Evolutionary conservation across 169 alveolate species (phyloP).

Genomic region (Cryptosporidium canis): DNA sequence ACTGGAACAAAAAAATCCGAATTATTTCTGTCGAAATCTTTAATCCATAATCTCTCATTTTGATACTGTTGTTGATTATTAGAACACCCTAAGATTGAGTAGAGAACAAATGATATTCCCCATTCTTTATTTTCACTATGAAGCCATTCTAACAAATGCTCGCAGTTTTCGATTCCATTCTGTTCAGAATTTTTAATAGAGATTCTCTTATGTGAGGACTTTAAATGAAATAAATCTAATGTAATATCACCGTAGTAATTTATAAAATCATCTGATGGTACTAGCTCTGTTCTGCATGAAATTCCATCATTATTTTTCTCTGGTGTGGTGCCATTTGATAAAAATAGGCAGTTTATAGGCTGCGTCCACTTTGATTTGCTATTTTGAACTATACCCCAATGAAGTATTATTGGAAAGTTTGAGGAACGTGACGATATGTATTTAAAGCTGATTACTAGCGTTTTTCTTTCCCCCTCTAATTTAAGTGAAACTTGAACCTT

Average conservation of each 20-base stretch:
- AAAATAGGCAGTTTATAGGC: slow-evolving; percentile 48
- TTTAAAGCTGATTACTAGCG: background rate
- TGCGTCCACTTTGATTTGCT: slow-evolving; percentile 34
- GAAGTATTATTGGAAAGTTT: background rate
- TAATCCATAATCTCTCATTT: slow-evolving; percentile 12
- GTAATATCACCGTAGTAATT: slow-evolving; percentile 11
- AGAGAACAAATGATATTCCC: slow-evolving; percentile 47
- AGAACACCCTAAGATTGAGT: background rate
- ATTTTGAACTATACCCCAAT: slow-evolving; percentile 49
- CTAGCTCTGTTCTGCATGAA: slow-evolving; percentile 6
- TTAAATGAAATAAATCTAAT: slow-evolving; percentile 9
- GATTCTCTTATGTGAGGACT: background rate
- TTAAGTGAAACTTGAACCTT: background rate
- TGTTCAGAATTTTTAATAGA: background rate
- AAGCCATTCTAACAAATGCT: slow-evolving; percentile 18
- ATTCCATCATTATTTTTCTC: slow-evolving; percentile 42
- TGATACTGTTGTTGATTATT: background rate
- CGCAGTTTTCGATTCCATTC: slow-evolving; percentile 33
- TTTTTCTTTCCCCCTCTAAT: background rate
- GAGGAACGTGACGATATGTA: background rate
- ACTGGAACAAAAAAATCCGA: slow-evolving; percentile 53
- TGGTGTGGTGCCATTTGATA: slow-evolving; percentile 31
- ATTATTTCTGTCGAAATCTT: background rate
- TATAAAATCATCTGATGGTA: background rate
- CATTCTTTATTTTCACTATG: slow-evolving; percentile 22